These are phyloP conservation scores for Cadophora gregata DNA, from an alignment of 2,329 filamentous ascomycete genomes.

Conservation along the genomic window DNA sequence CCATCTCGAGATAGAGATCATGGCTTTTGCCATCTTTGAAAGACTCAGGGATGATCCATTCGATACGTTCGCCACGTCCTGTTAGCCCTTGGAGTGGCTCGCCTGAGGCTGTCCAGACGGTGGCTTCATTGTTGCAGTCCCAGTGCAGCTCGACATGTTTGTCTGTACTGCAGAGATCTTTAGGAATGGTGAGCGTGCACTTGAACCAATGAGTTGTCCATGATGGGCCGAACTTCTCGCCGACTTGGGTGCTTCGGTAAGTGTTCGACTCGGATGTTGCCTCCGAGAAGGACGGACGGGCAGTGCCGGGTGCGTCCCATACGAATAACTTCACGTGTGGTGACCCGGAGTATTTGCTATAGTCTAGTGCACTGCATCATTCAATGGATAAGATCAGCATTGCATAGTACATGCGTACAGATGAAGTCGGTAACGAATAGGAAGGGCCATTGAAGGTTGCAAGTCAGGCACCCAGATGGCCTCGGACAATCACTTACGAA, in stretches of 20 bases:
- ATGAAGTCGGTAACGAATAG: not conserved
- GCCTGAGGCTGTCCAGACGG: constrained; percentile 90
- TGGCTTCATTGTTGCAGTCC: constrained; percentile 93
- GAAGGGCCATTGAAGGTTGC: not conserved
- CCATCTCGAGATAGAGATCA: constrained; percentile 95
- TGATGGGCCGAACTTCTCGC: constrained; percentile 85
- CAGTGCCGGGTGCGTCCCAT: constrained; percentile 80
- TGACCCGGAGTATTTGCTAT: constrained; percentile 39
- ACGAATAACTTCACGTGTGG: constrained; percentile 84
- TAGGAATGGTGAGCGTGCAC: constrained; percentile 77
- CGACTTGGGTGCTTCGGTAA: constrained; percentile 77
- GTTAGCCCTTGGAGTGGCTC: constrained; percentile 89
- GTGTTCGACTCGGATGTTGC: constrained; percentile 65
- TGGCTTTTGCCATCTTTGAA: constrained; percentile 88
- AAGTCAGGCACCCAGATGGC: no score
- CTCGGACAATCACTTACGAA: constrained; percentile 1
- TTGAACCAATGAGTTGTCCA: constrained; percentile 99
- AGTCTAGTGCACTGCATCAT: not conserved
- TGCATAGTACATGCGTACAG: not conserved
- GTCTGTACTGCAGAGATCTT: constrained; percentile 74
- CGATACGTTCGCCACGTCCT: constrained; percentile 83
- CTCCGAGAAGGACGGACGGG: constrained; percentile 85
- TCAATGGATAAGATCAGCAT: constrained; percentile 1
- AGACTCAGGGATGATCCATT: constrained; percentile 86
- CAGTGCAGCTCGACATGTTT: constrained; percentile 88